A percentile compares a stretch with the other conserved stretches of the same genome.
These are phyloP conservation scores for Penicillium sp. DNA, from an alignment of 2,329 filamentous ascomycete species.

Conservation along the genomic window DNA sequence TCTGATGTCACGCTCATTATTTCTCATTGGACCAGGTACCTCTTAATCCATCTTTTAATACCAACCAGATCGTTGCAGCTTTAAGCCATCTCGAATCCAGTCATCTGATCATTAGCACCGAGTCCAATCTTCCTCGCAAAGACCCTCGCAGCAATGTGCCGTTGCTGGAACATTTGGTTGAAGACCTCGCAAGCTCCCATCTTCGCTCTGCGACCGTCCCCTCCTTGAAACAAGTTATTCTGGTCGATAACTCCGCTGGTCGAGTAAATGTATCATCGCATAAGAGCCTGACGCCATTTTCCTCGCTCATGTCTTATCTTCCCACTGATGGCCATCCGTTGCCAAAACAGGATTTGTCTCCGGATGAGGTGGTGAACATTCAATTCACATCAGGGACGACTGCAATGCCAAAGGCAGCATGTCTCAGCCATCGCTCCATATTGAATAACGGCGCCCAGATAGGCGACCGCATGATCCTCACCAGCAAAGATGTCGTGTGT, in stretches of 20 bases:
- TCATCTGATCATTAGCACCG: constrained; percentile 75
- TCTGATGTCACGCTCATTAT: too few relatives aligned
- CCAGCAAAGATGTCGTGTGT: constrained; percentile 61
- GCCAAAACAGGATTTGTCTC: constrained; percentile 45
- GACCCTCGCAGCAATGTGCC: constrained; percentile 54
- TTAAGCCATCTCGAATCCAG: constrained; percentile 67
- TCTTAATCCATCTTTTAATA: constrained; percentile 83
- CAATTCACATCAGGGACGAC: constrained; percentile 98
- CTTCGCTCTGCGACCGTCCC: constrained; percentile 58
- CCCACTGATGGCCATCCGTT: constrained; percentile 40
- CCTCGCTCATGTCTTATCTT: constrained; percentile 42
- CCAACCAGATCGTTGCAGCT: constrained; percentile 68
- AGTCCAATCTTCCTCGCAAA: constrained; percentile 72
- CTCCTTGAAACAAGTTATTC: constrained; percentile 62
- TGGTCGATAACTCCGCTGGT: constrained; percentile 69
- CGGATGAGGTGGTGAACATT: constrained; percentile 78
- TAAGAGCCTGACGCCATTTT: constrained; percentile 44
- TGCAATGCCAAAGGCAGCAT: constrained; percentile 82
- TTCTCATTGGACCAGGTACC: constrained; percentile 57
- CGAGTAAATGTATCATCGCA: constrained; percentile 45
- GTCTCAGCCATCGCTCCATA: constrained; percentile 76
- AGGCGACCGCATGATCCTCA: constrained; percentile 76
- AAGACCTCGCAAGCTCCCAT: constrained; percentile 41
- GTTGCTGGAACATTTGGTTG: constrained; percentile 51
- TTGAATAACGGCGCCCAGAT: constrained; percentile 88